phyloP scores from a whole-genome alignment of 2,329 filamentous ascomycete genomes.

The Calonectria pauciramosa region DNA sequence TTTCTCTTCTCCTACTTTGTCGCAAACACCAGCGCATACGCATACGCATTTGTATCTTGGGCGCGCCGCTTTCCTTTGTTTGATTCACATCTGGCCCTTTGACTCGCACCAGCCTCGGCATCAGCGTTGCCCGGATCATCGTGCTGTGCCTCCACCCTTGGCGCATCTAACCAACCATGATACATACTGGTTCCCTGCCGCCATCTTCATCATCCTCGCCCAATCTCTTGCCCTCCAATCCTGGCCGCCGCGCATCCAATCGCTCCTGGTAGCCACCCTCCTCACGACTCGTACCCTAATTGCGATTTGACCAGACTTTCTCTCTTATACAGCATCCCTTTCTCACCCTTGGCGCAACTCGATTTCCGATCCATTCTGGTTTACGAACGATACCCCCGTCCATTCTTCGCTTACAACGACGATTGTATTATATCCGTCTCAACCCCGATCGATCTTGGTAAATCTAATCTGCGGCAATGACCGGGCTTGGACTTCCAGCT shows the following conservation, averaged over 20 bases:
- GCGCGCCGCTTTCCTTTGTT: constrained; percentile 10
- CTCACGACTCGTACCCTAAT: not conserved
- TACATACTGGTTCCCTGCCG: not conserved
- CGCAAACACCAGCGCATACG: not conserved
- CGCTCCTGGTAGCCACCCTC: not conserved
- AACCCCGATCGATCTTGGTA: constrained; percentile 19
- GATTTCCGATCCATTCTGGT: not conserved
- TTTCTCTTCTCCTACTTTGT: constrained; percentile 14
- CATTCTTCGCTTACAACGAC: not conserved
- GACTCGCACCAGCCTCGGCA: not conserved
- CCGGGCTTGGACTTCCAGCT: constrained; percentile 9
- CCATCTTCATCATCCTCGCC: not conserved
- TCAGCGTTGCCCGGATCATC: not conserved
- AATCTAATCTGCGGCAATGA: constrained; percentile 32
- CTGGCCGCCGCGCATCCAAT: not conserved
- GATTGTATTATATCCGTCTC: not conserved
- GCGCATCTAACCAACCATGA: constrained; percentile 5
- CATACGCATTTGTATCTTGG: not conserved
- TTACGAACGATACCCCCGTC: not conserved
- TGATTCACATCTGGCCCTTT: constrained; percentile 1
- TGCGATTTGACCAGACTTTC: not conserved
- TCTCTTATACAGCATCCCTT: not conserved
- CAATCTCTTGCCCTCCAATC: not conserved
- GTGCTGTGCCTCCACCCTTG: not conserved
- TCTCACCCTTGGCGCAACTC: not conserved